Percentiles rank a stretch among this genome's conserved stretches.
Evolutionary conservation across 768 basidiomycete genomes (phyloP).

Genomic region (Boletus rubropictus): DNA sequence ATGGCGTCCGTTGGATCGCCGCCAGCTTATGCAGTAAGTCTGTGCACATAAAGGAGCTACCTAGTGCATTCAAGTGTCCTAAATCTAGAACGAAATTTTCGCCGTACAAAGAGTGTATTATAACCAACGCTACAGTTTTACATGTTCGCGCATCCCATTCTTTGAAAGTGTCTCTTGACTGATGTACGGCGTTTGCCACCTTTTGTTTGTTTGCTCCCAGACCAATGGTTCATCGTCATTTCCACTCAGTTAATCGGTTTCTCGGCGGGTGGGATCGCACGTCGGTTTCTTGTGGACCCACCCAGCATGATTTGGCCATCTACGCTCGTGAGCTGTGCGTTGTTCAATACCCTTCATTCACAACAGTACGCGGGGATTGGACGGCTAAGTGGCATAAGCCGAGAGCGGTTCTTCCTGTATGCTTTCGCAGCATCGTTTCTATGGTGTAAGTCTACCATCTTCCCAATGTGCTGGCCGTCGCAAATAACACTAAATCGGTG

Average conservation of each 20-base stretch:
- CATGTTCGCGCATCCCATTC: slow-evolving; percentile 37
- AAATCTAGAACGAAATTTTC: slow-evolving; percentile 53
- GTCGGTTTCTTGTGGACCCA: slow-evolving; percentile 68
- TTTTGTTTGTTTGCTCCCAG: slow-evolving; percentile 27
- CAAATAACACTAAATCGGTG: slow-evolving; percentile 8
- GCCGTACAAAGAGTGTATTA: slow-evolving; percentile 76
- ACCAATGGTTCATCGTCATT: slow-evolving; percentile 78
- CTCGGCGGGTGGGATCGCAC: slow-evolving; percentile 70
- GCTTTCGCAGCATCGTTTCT: slow-evolving; percentile 49
- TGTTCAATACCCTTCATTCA: slow-evolving; percentile 75
- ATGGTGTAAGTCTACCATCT: slow-evolving; percentile 48
- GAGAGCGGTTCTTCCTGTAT: slow-evolving; percentile 73
- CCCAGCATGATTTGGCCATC: slow-evolving; percentile 65
- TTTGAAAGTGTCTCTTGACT: slow-evolving; percentile 1
- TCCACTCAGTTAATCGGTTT: slow-evolving; percentile 76
- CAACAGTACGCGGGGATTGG: slow-evolving; percentile 62
- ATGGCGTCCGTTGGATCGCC: slow-evolving; percentile 57
- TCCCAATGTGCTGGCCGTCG: background rate
- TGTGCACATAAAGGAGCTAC: slow-evolving; percentile 3
- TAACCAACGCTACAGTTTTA: slow-evolving; percentile 54
- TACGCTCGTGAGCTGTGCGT: slow-evolving; percentile 67
- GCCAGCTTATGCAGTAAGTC: slow-evolving; percentile 55
- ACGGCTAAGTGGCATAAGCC: slow-evolving; percentile 55
- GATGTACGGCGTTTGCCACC: background rate
- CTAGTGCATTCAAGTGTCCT: background rate